Percentiles rank a stretch among this genome's conserved stretches.
These are phyloP conservation scores for Anisodus acutangulus DNA, from an alignment of 257 asterid species.

Conservation along the genomic window DNA sequence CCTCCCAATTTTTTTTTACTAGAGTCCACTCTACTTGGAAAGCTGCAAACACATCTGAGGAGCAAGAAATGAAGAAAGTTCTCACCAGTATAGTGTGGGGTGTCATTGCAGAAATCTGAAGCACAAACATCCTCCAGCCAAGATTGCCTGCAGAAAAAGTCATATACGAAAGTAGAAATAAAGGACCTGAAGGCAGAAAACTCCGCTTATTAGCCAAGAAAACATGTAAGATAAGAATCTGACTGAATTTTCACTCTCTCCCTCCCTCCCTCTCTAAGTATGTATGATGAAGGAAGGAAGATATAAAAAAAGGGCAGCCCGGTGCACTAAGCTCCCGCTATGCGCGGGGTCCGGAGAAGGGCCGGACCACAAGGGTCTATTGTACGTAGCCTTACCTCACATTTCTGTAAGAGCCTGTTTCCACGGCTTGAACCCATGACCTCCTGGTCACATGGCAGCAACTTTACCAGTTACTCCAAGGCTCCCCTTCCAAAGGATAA, in stretches of 20 bases:
- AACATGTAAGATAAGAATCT: background rate
- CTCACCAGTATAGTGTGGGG: constrained; percentile 14
- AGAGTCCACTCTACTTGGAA: background rate
- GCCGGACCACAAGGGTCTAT: too few relatives aligned
- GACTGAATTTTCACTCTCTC: background rate
- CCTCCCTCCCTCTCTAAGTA: background rate
- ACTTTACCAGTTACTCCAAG: too few relatives aligned
- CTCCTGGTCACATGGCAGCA: too few relatives aligned
- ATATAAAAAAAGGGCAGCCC: background rate
- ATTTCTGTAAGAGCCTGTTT: too few relatives aligned
- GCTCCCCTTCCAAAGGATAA: background rate
- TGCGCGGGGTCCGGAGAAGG: too few relatives aligned
- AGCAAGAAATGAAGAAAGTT: constrained; percentile 1
- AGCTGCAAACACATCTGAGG: background rate
- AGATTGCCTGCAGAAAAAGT: constrained; percentile 15
- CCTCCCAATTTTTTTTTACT: background rate
- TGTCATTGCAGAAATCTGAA: constrained; percentile 16
- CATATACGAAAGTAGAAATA: background rate
- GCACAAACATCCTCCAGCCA: constrained; percentile 27
- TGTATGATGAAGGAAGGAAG: background rate
- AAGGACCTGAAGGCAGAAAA: background rate
- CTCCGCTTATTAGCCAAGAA: background rate
- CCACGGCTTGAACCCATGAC: too few relatives aligned
- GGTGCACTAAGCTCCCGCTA: too few relatives aligned
- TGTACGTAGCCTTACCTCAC: too few relatives aligned